Base-by-base conservation (phyloP, 345 rosid genomes). In the Geranium rotundifolium region DNA sequence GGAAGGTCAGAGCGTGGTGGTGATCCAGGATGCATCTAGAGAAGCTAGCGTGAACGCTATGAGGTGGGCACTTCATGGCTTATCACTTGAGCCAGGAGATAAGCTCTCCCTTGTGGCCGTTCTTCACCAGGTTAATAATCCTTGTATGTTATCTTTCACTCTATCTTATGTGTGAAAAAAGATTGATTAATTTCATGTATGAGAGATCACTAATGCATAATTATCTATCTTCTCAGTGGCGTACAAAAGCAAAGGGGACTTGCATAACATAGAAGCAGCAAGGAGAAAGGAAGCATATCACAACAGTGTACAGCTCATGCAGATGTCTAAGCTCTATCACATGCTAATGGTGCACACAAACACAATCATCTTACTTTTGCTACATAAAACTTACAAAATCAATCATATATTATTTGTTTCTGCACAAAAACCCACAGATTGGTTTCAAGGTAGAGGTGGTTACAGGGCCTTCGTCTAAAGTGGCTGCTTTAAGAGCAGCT, bases 11-110 rank as follows among this genome's bases (percentile, higher is more conserved):
- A 76, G 76, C 29, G 78, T 73, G 74, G 69, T 73, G 75, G 76
- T 79, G 71, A 79, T 81, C 54, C 78, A 72, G 63, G 81, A 78
- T 67, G 83, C 78, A 37, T 74, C 79, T 18, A 63, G n/a, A 57
- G 71, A 73, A 57, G 55, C 63, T 23, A 63, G 52, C 64, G 57
- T 68, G 31, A 37, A 67, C 30, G 71, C 74, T 4, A 54, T 79
- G 17, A 70, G 58, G 65, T 76, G 81, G 83, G 78, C 77, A 20
- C 54, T 81, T 29, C 46, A 57, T 7, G 79, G 77, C 60, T 71
- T 79, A 56, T 57, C 67, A 56, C 71, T 81, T 6, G 68, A 71
- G 17, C 50, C 75, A 0, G 78, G 86, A 30, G 86, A 79, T 69
- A 64, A 57, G 61, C 79, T 81, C 62, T 72, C 73, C 4, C 54